Conservation (phyloP, 2,329 filamentous ascomycete species). For the Arthroderma uncinatum region DNA sequence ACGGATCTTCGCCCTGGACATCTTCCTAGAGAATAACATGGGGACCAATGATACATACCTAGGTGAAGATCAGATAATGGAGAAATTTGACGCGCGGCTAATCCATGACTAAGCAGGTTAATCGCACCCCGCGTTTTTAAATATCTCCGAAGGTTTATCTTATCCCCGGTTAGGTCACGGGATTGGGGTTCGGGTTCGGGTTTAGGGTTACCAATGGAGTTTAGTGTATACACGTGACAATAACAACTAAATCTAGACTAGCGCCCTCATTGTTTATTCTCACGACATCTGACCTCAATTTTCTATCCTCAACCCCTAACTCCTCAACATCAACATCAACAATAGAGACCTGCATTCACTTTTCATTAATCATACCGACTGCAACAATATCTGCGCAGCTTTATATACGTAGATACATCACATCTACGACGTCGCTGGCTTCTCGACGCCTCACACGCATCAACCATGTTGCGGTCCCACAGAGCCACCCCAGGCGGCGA, state of each 20-base stretch:
- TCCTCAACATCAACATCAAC: no score
- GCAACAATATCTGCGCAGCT: not conserved
- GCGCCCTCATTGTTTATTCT: conserved; percentile 4
- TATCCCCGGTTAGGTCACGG: not conserved
- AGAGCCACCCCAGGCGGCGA: not conserved
- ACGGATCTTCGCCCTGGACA: not conserved
- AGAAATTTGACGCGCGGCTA: no score
- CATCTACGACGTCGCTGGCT: not conserved
- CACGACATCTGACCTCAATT: not conserved
- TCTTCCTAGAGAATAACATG: not conserved
- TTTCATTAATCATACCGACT: not conserved
- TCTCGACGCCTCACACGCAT: not conserved
- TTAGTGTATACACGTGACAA: not conserved
- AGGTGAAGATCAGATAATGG: no score
- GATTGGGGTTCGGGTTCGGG: conserved; percentile 8
- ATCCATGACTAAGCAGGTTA: not conserved
- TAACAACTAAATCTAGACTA: not conserved
- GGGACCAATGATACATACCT: no score
- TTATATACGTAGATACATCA: not conserved
- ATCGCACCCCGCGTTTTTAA: not conserved
- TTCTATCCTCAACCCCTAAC: no score
- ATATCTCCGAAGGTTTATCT: not conserved
- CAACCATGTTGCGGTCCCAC: not conserved
- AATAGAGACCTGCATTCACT: no score
- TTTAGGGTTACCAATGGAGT: conserved; percentile 6